Evolutionary conservation across 2,329 filamentous ascomycete genomes (phyloP).

Genomic region (Calonectria ilicicola): DNA sequence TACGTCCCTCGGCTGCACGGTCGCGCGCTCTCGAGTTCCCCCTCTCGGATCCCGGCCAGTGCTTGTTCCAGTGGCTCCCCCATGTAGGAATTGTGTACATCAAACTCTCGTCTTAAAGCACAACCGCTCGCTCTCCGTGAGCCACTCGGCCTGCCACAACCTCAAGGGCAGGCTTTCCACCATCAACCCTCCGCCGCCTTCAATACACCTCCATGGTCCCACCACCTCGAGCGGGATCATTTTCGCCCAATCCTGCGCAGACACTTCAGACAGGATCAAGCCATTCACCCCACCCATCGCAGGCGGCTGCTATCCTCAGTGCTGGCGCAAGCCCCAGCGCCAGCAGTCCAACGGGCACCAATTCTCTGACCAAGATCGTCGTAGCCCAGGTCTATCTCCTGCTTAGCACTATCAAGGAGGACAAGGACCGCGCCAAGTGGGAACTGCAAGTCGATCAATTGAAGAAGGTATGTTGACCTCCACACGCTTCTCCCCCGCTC

Average conservation of each 20-base stretch:
- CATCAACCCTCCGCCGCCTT: conserved; percentile 45
- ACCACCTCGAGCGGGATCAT: conserved; percentile 72
- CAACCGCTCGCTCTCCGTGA: conserved; percentile 45
- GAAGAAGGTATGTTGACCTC: conserved; percentile 75
- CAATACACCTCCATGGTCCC: conserved; percentile 67
- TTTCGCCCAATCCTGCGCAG: conserved; percentile 71
- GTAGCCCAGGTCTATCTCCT: conserved; percentile 96
- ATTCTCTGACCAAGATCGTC: conserved; percentile 89
- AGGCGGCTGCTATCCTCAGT: conserved; percentile 66
- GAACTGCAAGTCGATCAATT: conserved; percentile 92
- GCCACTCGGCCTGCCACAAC: conserved; percentile 49
- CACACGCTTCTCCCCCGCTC: not conserved
- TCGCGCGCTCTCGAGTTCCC: conserved; percentile 35
- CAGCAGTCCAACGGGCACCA: conserved; percentile 71
- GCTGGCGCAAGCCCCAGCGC: conserved; percentile 72
- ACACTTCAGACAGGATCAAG: conserved; percentile 67
- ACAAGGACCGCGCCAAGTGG: conserved; percentile 91
- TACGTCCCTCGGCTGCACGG: conserved; percentile 30
- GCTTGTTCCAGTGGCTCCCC: conserved; percentile 33
- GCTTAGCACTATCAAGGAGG: conserved; percentile 93
- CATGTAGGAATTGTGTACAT: conserved; percentile 51
- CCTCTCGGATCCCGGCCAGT: conserved; percentile 29
- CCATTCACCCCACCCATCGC: conserved; percentile 69
- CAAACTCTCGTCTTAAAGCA: conserved; percentile 41
- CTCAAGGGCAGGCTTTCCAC: conserved; percentile 52